Percentiles rank a stretch among this genome's conserved stretches.
These are phyloP conservation scores for Anthracocystis walkeri DNA, from an alignment of 1,284 basidiomycete genomes.

Conservation along the genomic window DNA sequence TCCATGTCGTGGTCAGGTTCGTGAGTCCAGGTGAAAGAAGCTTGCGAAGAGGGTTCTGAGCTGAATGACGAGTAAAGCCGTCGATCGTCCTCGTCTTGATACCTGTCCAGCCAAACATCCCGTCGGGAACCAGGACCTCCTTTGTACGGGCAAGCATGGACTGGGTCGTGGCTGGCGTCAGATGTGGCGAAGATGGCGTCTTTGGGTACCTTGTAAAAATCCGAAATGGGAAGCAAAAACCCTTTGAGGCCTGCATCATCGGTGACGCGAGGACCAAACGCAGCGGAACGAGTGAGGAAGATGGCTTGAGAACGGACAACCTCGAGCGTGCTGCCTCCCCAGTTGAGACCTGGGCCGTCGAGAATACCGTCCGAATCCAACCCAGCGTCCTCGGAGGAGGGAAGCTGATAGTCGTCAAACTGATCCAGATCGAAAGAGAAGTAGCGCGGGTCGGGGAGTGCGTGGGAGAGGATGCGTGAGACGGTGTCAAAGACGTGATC, in stretches of 20 bases:
- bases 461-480: slow-evolving; percentile 35
- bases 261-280: slow-evolving; percentile 62
- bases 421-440: slow-evolving; percentile 48
- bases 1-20: slow-evolving; percentile 5
- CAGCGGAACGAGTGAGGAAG: slow-evolving; percentile 65
- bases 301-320: slow-evolving; percentile 62
- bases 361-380: slow-evolving; percentile 42
- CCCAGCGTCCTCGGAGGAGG: background rate
- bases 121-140: slow-evolving; percentile 50
- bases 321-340: slow-evolving; percentile 61
- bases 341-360: slow-evolving; percentile 49
- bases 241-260: slow-evolving; percentile 58
- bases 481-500: slow-evolving; percentile 31
- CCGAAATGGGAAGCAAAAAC: slow-evolving; percentile 56
- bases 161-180: slow-evolving; percentile 21
- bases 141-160: slow-evolving; percentile 56
- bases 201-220: slow-evolving; percentile 54
- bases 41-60: slow-evolving; percentile 18
- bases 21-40: slow-evolving; percentile 28
- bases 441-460: slow-evolving; percentile 45
- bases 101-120: slow-evolving; percentile 16
- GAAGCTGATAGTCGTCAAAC: slow-evolving; percentile 19
- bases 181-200: slow-evolving; percentile 20
- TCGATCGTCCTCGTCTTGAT: slow-evolving; percentile 46
- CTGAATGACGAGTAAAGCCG: slow-evolving; percentile 34